Evolutionary conservation across 768 basidiomycete species (phyloP).

Genomic region (Sistotremastrum suecicum): DNA sequence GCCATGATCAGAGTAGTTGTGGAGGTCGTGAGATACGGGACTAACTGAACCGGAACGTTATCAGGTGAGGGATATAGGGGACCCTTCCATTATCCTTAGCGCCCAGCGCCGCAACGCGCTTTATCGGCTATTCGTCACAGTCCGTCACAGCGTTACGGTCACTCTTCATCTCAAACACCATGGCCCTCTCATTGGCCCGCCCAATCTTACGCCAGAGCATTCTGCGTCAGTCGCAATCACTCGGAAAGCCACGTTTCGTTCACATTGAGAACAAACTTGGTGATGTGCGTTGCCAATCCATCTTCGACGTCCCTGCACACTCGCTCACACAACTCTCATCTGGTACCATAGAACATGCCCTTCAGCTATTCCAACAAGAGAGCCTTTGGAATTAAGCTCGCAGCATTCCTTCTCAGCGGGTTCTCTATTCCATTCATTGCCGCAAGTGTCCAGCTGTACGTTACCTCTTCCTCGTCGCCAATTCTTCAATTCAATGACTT

Average conservation of each 20-base stretch:
- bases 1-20: constrained; percentile 26
- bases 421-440: constrained; percentile 60
- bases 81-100: no score
- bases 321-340: constrained; percentile 30
- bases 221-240: constrained; percentile 29
- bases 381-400: constrained; percentile 29
- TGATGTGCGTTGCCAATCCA: constrained; percentile 1
- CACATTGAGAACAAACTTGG: constrained; percentile 6
- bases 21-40: neutral
- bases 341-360: constrained; percentile 17
- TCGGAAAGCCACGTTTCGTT: constrained; percentile 44
- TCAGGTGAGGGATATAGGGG: no score
- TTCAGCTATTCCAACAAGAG: constrained; percentile 18
- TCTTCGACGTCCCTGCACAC: constrained; percentile 22
- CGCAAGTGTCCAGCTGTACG: constrained; percentile 50
- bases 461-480: constrained; percentile 7
- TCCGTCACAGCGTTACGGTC: neutral
- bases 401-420: constrained; percentile 33
- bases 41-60: no score
- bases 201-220: constrained; percentile 15
- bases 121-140: neutral
- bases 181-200: constrained; percentile 4
- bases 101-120: no score
- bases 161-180: neutral
- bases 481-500: constrained; percentile 2